phyloP scores from a whole-genome alignment of 345 rosid species.

The Hypericum androsaemum region DNA sequence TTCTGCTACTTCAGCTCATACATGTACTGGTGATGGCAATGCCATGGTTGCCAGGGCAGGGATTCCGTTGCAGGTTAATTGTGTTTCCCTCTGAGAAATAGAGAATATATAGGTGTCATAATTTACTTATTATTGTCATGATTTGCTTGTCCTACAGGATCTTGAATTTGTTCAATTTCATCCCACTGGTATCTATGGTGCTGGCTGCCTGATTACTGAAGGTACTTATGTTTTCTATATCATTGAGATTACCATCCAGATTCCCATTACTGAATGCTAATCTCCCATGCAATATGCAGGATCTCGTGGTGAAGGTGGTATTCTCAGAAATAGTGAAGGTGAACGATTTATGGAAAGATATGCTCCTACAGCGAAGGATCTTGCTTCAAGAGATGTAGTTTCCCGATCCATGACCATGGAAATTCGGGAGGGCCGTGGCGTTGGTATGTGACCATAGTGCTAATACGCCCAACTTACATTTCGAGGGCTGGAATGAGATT shows the following conservation, averaged over 20 bases:
- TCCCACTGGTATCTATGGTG: slow-evolving; percentile 97
- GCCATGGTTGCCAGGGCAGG: slow-evolving; percentile 98
- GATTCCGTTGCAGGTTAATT: slow-evolving; percentile 70
- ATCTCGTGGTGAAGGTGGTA: slow-evolving; percentile 99
- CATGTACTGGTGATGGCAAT: slow-evolving; percentile 97
- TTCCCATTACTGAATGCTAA: neutral
- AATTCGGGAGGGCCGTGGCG: slow-evolving; percentile 98
- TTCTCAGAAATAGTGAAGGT: slow-evolving; percentile 93
- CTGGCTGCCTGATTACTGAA: slow-evolving; percentile 95
- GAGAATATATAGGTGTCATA: neutral
- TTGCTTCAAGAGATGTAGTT: slow-evolving; percentile 98
- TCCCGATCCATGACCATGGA: slow-evolving; percentile 99
- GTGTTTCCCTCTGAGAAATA: slow-evolving; percentile 8
- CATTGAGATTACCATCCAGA: neutral
- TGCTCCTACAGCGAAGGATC: slow-evolving; percentile 99
- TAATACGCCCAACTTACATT: neutral
- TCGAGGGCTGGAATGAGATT: neutral
- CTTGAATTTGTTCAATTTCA: slow-evolving; percentile 97
- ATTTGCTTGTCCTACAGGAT: slow-evolving; percentile 43
- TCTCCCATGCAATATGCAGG: slow-evolving; percentile 34
- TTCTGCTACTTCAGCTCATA: slow-evolving; percentile 99
- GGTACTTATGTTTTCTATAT: slow-evolving; percentile 33
- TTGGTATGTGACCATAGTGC: slow-evolving; percentile 46
- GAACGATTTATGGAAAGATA: slow-evolving; percentile 98
- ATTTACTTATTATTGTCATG: slow-evolving; percentile 7